Evolutionary conservation across 352 stramenopile genomes (phyloP), one percentile per base, ranked within the genome.

Genomic region (Pythium periplocum): DNA sequence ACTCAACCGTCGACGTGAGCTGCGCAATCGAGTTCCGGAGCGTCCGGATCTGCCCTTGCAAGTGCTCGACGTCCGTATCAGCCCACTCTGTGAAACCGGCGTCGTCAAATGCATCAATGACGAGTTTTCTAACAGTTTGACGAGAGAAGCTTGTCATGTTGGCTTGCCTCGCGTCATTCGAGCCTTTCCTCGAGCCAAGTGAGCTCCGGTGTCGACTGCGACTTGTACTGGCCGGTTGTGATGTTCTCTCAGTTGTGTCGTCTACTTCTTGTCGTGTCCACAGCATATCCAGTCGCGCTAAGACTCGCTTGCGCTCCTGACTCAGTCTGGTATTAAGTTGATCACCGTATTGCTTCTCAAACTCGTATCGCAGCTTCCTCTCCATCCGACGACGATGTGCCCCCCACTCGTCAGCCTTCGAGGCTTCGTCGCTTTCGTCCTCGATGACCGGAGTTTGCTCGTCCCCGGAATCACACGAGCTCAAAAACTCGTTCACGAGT

Each of bases 271-370:
- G 37, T 17, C 59, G 47, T 47, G 41, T 38, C 45, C 73, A 86
- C 12, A 86, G 55, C 36, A 67, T 66, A n/a, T 86, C 75, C 4
- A 87, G 70, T 1, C 65, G 62, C 8, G 74, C 65, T 1, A 89
- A 55, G 6, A 87, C 52, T 6, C 70, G 71, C 33, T 71, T 77
- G 45, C 75, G 66, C 52, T 89, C 78, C 46, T 83, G 66, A 35
- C 58, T 82, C 10, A 87, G 55, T 4, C 78, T 71, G 17, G 83
- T 31, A 33, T 74, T 79, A 3, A 89, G 48, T 59, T 83, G 76
- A 0, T 84, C 66, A 32, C 72, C 49, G 54, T 78, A 87, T 5
- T 65, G 73, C 42, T 52, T 65, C 46, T 87, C 73, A 34, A 76
- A 84, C 39, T 83, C 69, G 43, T 74, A 71, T 3, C 61, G 64